Evolutionary conservation across 2,329 filamentous ascomycete genomes (phyloP), one percentile per base, ranked within the genome.

Genomic region (Beauveria rudraprayagi): DNA sequence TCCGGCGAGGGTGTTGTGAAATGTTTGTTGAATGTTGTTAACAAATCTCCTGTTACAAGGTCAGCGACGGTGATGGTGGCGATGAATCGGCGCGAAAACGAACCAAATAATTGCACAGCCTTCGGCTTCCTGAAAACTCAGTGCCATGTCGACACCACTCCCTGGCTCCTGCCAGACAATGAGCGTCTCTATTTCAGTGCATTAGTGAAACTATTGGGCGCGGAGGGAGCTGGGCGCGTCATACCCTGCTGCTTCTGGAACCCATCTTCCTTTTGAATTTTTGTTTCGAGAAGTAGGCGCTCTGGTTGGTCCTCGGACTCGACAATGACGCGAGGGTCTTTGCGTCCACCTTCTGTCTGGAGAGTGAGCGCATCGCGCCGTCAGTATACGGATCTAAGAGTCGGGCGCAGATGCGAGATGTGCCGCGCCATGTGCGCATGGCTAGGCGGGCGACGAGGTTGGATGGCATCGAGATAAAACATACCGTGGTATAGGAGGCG

Each of bases 181-280:
- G 63, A 99, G 84, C 3, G 94, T 99, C 74, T 97, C 93, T 95
- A 74, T 47, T 69, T 68, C 67, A 54, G 66, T 68, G 63, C 70
- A 41, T 65, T 70, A 65, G 65, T 63, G 66, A 63, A 61, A 52
- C 67, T 67, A 62, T 34, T 53, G 63, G 43, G 22, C 44, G 54
- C 61, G 51, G 55, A 54, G 44, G 30, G 56, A 47, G n/a, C 16
- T 30, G 44, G 7, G 63, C 40, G 56, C 34, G 59, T 72, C 78
- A 69, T 83, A 88, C 91, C 91, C 88, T 97, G 93, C 75, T 99
- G 94, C 76, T 97, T 96, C 77, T 97, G 92, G 72, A 97, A 97
- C 63, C 90, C 90, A 83, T 97, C 93, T 70, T 97, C 92, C 73
- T 92, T 96, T 64, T 86, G 85, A 66, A 99, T 95, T 70, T 85